Conservation (phyloP, 805 yeast genomes). For the Suhomyces vadensis region DNA sequence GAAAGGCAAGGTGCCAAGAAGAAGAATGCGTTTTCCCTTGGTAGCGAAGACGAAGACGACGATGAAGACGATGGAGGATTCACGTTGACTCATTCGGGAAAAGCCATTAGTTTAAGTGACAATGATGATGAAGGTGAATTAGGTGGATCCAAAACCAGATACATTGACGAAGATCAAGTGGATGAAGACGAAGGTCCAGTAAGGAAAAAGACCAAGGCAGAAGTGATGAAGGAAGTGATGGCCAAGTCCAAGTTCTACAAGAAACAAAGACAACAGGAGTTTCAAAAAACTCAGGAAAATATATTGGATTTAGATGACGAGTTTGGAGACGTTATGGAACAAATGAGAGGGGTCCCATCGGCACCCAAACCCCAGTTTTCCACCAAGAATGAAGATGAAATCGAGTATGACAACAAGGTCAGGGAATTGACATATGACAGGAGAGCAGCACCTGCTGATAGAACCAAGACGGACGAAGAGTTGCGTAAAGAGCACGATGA, state of each 20-base stretch:
- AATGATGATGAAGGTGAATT: constrained; percentile 37
- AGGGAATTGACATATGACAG: constrained; percentile 67
- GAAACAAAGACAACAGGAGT: constrained; percentile 69
- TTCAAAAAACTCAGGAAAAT: constrained; percentile 58
- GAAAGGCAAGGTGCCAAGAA: constrained; percentile 72
- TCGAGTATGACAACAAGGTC: constrained; percentile 65
- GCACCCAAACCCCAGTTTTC: constrained; percentile 22
- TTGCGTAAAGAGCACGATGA: constrained; percentile 58
- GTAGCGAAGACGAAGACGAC: constrained; percentile 73
- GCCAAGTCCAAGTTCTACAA: constrained; percentile 80
- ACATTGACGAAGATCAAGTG: constrained; percentile 39
- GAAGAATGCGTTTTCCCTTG: constrained; percentile 53
- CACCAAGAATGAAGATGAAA: constrained; percentile 42
- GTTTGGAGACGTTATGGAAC: constrained; percentile 68
- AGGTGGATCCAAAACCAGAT: constrained; percentile 27
- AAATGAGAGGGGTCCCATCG: constrained; percentile 33
- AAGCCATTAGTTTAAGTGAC: constrained; percentile 60
- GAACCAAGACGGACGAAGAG: constrained; percentile 80
- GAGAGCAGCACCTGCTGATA: constrained; percentile 77
- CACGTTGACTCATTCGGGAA: constrained; percentile 78
- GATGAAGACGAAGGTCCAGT: constrained; percentile 37
- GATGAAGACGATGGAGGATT: constrained; percentile 45
- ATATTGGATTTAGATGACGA: constrained; percentile 72
- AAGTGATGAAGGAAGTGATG: constrained; percentile 82
- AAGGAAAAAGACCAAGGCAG: constrained; percentile 76